Conservation (phyloP, 1,284 basidiomycete genomes). For the Ganoderma lucidum region DNA sequence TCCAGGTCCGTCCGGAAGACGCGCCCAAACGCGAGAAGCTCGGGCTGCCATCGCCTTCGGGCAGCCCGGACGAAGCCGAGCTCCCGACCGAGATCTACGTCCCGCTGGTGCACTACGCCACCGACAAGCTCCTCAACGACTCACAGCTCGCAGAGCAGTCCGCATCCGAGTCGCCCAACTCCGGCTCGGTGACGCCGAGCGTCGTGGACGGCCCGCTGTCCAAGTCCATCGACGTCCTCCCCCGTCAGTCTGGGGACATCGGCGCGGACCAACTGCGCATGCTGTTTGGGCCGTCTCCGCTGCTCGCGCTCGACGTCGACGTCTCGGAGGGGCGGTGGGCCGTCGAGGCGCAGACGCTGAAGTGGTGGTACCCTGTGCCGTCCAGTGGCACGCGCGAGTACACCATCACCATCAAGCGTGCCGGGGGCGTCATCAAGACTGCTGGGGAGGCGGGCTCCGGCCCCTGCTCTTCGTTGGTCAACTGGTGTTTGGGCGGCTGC, state of each 20-base stretch:
- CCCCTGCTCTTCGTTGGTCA: conserved; percentile 9
- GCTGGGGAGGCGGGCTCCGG: conserved; percentile 21
- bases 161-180: conserved; percentile 15
- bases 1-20: conserved; percentile 68
- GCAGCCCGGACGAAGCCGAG: conserved; percentile 44
- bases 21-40: conserved; percentile 35
- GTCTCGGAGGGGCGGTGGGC: conserved; percentile 76
- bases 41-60: conserved; percentile 28
- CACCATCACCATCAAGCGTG: conserved; percentile 70
- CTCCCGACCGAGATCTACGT: conserved; percentile 87
- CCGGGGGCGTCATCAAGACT: conserved; percentile 65
- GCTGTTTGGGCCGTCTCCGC: conserved; percentile 19
- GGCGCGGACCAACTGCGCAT: conserved; percentile 16
- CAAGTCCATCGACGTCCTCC: conserved; percentile 31
- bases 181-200: conserved; percentile 19
- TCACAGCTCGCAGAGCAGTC: conserved; percentile 19
- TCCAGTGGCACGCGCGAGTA: conserved; percentile 58
- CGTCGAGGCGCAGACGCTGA: conserved; percentile 75
- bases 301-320: conserved; percentile 53
- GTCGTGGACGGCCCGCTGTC: conserved; percentile 16
- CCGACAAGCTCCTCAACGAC: conserved; percentile 46
- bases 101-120: conserved; percentile 90
- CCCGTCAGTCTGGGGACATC: conserved; percentile 10
- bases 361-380: conserved; percentile 88
- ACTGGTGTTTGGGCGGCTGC: conserved; percentile 7